Base-by-base conservation (phyloP, 148 eudicot species). In the Amaranthus palmeri region DNA sequence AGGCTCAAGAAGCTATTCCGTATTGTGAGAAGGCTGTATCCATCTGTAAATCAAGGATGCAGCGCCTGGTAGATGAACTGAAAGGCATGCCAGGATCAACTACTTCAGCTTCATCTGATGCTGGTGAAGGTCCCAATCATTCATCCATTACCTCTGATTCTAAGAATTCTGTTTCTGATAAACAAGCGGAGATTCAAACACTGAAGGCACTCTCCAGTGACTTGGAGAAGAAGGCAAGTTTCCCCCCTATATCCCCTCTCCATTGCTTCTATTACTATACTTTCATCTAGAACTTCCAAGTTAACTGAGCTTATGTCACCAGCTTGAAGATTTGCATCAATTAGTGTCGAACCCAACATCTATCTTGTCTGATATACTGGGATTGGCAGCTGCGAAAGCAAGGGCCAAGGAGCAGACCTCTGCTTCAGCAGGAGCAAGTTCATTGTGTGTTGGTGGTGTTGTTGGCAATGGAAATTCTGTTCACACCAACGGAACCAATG, bases 311-410 rank as follows among this genome's bases (percentile, higher is more conserved):
- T 14, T 68, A 9, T 75, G 54, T 75, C 72, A 4, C 71, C 92
- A 96, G 97, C 97, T 92, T 72, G 97, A 92, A 79, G 97, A 96
- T 84, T 81, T 96, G 68, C 93, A 92, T 13, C 93, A 83, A 70
- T 79, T 83, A 72, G 91, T 81, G 4, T 83, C 89, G n/a, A 90
- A 88, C 69, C 93, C 97, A 36, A 74, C 78, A 47, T 87, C 93
- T 13, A 80, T 87, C 50, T 83, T 96, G 65, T 84, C 97, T 50
- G 98, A 91, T 65, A 84, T 95, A 43, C 80, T 91, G 72, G 91
- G 81, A 13, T 73, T 88, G 83, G 69, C 86, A 60, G 68, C 88
- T 59, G 91, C 92, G 54, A 86, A 86, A 78, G 93, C 96, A 54
- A 89, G 77, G 71, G 74, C 80, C 3, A 50, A 50, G n/a, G 83